Conservation (phyloP, 805 yeast genomes). For the Candida broadrunensis region DNA sequence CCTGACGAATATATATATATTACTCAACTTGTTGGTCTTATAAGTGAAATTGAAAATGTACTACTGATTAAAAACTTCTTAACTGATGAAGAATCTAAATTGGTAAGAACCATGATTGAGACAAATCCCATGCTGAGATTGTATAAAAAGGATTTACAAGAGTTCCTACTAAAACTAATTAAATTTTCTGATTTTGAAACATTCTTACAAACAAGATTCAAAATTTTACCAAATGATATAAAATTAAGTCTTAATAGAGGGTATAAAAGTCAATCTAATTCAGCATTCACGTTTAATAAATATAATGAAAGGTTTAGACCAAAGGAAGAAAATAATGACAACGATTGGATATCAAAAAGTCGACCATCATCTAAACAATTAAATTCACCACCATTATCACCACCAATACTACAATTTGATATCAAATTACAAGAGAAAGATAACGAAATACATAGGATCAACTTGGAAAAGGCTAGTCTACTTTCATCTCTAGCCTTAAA, state of each 20-base stretch:
- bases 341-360: background rate
- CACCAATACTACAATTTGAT: constrained; percentile 6
- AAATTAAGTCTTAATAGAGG: background rate
- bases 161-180: constrained; percentile 22
- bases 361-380: constrained; percentile 6
- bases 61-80: constrained; percentile 15
- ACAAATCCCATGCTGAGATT: constrained; percentile 18
- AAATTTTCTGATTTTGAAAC: constrained; percentile 14
- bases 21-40: constrained; percentile 16
- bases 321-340: constrained; percentile 12
- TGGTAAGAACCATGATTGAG: constrained; percentile 13
- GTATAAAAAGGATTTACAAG: constrained; percentile 17
- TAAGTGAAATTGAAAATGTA: constrained; percentile 18
- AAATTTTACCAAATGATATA: constrained; percentile 9
- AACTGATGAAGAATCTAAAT: constrained; percentile 11
- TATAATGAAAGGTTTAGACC: constrained; percentile 5
- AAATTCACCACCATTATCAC: background rate
- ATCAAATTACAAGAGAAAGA: constrained; percentile 3
- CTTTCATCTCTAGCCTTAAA: constrained; percentile 4
- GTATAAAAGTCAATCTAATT: background rate
- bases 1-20: constrained; percentile 19
- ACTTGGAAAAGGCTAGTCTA: constrained; percentile 12
- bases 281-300: background rate
- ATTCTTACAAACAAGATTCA: constrained; percentile 20
- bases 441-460: constrained; percentile 15